These are phyloP conservation scores for Darksidea phi DNA, from an alignment of 495 filamentous ascomycete genomes.

Conservation along the genomic window DNA sequence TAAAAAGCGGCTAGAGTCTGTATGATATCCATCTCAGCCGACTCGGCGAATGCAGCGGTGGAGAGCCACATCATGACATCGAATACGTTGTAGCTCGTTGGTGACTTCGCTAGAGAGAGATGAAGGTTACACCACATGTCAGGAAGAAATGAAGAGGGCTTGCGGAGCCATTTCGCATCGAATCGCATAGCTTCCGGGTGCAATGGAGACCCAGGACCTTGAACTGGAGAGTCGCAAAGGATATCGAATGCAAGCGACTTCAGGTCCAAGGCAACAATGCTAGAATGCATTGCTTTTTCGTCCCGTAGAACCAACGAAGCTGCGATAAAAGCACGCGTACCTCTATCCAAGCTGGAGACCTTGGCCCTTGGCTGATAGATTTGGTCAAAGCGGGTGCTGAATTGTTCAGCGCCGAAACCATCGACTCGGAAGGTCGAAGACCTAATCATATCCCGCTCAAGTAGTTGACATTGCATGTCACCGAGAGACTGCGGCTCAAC, in stretches of 20 bases:
- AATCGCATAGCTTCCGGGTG: not conserved
- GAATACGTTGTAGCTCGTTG: slow-evolving; percentile 11
- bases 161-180: slow-evolving; percentile 8
- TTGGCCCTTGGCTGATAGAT: slow-evolving; percentile 36
- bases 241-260: not conserved
- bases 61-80: slow-evolving; percentile 34
- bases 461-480: not conserved
- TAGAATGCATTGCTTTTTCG: not conserved
- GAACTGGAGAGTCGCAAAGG: not conserved
- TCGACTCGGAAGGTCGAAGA: slow-evolving; percentile 44
- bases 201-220: slow-evolving; percentile 1
- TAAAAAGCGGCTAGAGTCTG: slow-evolving; percentile 23
- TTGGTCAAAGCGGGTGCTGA: slow-evolving; percentile 43
- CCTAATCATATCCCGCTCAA: slow-evolving; percentile 13
- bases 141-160: not conserved
- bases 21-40: slow-evolving; percentile 20
- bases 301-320: slow-evolving; percentile 8
- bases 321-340: slow-evolving; percentile 5
- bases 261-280: not conserved
- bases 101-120: not conserved
- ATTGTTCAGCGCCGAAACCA: slow-evolving; percentile 55
- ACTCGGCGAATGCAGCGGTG: slow-evolving; percentile 22
- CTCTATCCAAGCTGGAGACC: not conserved
- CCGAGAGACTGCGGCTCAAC: not conserved
- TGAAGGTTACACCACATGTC: slow-evolving; percentile 12